phyloP scores from a whole-genome alignment of 768 basidiomycete genomes.

The Russula lepida region DNA sequence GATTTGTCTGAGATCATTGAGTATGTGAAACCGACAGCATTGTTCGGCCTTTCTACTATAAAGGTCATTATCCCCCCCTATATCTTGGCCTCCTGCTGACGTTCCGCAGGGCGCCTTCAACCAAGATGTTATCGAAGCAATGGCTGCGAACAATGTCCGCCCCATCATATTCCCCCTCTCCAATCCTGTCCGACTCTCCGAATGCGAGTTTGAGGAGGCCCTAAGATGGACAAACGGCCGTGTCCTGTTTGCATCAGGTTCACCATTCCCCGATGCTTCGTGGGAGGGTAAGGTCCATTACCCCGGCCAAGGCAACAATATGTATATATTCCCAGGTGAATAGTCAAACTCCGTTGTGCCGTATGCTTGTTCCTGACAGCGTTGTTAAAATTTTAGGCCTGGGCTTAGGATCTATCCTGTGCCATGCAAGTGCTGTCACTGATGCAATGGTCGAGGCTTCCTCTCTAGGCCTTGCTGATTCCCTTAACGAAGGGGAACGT shows the following conservation, averaged over 20 bases:
- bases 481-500: conserved; percentile 63
- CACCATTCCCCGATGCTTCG: conserved; percentile 64
- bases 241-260: conserved; percentile 82
- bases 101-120: conserved; percentile 58
- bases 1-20: conserved; percentile 70
- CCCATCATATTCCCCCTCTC: conserved; percentile 93
- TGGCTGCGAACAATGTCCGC: conserved; percentile 70
- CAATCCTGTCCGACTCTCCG: conserved; percentile 77
- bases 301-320: conserved; percentile 92
- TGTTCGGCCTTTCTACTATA: conserved; percentile 85
- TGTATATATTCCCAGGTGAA: conserved; percentile 73
- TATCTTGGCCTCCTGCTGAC: not conserved
- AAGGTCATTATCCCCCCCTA: conserved; percentile 31
- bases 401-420: conserved; percentile 72
- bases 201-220: conserved; percentile 73
- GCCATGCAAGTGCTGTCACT: conserved; percentile 59
- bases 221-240: conserved; percentile 61
- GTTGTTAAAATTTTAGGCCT: conserved; percentile 37
- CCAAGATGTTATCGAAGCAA: conserved; percentile 57
- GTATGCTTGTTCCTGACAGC: not conserved
- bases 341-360: not conserved
- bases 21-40: conserved; percentile 78
- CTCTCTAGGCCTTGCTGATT: conserved; percentile 68
- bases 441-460: conserved; percentile 87
- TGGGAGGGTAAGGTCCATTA: conserved; percentile 50